Conservation (phyloP, 179 eudicot genomes). For the Beta macrorhiza region DNA sequence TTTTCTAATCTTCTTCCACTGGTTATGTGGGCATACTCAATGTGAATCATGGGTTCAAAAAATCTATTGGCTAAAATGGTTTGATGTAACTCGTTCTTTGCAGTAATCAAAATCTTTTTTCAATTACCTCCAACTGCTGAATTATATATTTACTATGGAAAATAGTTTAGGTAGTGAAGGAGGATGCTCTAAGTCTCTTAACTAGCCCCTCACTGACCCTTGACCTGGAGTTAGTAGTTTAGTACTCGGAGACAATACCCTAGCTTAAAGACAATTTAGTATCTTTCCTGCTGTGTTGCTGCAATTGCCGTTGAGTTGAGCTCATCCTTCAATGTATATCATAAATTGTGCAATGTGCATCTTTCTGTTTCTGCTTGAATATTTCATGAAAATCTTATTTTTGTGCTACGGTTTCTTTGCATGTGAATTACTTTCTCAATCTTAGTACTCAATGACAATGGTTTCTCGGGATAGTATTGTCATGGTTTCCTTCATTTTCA, state of each 20-base stretch:
- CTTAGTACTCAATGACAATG: neutral
- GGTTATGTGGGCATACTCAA: neutral
- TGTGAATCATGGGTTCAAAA: constrained; percentile 1
- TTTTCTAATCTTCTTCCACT: neutral
- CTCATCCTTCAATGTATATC: neutral
- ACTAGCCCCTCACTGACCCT: neutral
- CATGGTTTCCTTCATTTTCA: constrained; percentile 29
- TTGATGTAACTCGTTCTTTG: neutral
- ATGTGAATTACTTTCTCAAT: neutral
- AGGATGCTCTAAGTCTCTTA: neutral
- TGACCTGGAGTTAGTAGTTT: neutral
- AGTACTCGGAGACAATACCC: neutral
- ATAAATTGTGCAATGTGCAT: neutral
- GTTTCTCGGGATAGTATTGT: neutral
- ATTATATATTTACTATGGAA: neutral
- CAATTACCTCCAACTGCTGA: neutral
- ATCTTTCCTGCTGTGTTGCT: neutral
- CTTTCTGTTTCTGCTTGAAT: neutral
- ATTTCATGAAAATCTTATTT: neutral
- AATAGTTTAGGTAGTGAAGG: neutral
- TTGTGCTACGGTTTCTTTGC: neutral
- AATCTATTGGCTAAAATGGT: neutral
- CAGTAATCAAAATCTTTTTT: neutral
- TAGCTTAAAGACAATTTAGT: neutral
- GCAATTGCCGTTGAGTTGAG: neutral